A percentile compares a stretch with the other conserved stretches of the same genome.
phyloP scores from a whole-genome alignment of 2,329 filamentous ascomycete species.

The Aspergillus sp. region DNA sequence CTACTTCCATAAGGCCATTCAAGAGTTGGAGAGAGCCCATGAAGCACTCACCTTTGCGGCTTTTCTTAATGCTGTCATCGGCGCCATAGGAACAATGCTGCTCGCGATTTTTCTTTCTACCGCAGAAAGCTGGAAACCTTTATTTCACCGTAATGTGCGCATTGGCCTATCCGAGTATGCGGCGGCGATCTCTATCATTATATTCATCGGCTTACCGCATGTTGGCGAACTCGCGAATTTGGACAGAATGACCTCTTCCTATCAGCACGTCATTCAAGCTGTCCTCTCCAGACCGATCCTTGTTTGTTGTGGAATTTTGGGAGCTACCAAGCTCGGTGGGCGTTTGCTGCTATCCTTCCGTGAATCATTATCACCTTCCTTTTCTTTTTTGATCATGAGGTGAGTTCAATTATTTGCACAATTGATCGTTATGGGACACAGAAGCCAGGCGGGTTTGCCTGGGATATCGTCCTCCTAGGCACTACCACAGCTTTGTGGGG shows the following conservation, averaged over 20 bases:
- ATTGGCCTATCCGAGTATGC: slow-evolving; percentile 64
- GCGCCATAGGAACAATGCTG: slow-evolving; percentile 47
- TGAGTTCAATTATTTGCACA: too few relatives aligned
- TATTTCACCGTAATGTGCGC: slow-evolving; percentile 62
- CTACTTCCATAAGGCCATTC: slow-evolving; percentile 67
- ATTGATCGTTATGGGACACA: too few relatives aligned
- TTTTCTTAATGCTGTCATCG: slow-evolving; percentile 66
- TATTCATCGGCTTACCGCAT: slow-evolving; percentile 29
- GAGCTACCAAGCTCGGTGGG: too few relatives aligned
- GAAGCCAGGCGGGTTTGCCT: too few relatives aligned
- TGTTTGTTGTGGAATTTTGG: too few relatives aligned
- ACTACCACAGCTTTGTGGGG: too few relatives aligned
- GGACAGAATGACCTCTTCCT: slow-evolving; percentile 58
- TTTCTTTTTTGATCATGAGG: too few relatives aligned
- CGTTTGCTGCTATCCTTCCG: too few relatives aligned
- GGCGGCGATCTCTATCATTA: slow-evolving; percentile 32
- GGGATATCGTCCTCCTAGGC: too few relatives aligned
- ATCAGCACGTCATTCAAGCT: slow-evolving; percentile 59
- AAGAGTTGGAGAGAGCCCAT: slow-evolving; percentile 63
- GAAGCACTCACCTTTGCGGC: slow-evolving; percentile 58
- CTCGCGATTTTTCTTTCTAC: slow-evolving; percentile 58
- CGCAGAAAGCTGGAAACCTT: slow-evolving; percentile 60
- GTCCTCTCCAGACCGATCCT: slow-evolving; percentile 55
- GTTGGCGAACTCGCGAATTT: slow-evolving; percentile 59
- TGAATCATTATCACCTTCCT: too few relatives aligned